phyloP scores from a whole-genome alignment of 2,329 filamentous ascomycete species.

The Aspergillus pseudoglaucus region DNA sequence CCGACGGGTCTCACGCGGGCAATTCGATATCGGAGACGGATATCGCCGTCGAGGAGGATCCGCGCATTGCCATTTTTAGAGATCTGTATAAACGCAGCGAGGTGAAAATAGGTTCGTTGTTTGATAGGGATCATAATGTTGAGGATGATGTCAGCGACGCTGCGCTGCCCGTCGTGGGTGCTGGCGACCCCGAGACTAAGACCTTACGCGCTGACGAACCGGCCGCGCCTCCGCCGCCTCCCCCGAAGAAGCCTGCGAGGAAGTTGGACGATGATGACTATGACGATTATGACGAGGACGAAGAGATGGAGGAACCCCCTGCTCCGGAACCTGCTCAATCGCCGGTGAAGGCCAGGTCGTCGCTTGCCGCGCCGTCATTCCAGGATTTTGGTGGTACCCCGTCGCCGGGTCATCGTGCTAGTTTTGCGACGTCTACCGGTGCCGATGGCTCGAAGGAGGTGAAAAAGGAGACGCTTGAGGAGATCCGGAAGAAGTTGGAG shows the following conservation, averaged over 20 bases:
- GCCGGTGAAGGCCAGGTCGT: constrained; percentile 48
- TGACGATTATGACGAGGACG: constrained; percentile 59
- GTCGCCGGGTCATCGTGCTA: constrained; percentile 63
- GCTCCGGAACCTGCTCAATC: constrained; percentile 31
- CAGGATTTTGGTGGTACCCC: constrained; percentile 56
- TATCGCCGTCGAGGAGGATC: constrained; percentile 61
- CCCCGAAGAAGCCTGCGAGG: constrained; percentile 52
- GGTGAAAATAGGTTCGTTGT: constrained; percentile 69
- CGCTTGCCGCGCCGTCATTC: constrained; percentile 38
- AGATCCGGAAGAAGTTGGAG: constrained; percentile 87
- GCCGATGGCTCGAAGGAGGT: constrained; percentile 52
- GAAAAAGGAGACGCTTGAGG: constrained; percentile 65
- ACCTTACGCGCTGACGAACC: constrained; percentile 45
- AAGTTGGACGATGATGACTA: constrained; percentile 78
- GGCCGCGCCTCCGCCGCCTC: constrained; percentile 38
- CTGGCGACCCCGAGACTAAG: constrained; percentile 26
- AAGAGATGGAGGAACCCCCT: constrained; percentile 52
- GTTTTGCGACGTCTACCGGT: constrained; percentile 56
- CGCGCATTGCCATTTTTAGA: constrained; percentile 64
- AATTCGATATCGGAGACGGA: constrained; percentile 46
- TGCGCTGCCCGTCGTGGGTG: constrained; percentile 45
- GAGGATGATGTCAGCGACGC: constrained; percentile 16
- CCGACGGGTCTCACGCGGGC: constrained; percentile 42
- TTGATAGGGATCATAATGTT: constrained; percentile 44
- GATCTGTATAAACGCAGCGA: constrained; percentile 73